Evolutionary conservation across 805 yeast genomes (phyloP).

Genomic region (Kurtzmaniella fragi): DNA sequence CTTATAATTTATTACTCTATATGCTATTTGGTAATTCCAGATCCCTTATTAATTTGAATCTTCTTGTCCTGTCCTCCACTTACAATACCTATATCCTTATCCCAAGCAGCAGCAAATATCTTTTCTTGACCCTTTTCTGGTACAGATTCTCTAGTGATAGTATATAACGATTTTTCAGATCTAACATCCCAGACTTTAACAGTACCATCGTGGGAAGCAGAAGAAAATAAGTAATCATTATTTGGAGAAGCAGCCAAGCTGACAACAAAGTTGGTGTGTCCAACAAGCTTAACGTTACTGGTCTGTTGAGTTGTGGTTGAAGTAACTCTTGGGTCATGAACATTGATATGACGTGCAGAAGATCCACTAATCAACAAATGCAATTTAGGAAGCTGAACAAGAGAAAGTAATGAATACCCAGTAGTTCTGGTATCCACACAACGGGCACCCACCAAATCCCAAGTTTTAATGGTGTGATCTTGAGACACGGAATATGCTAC

Average conservation of each 20-base stretch:
- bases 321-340: conserved; percentile 84
- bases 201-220: conserved; percentile 96
- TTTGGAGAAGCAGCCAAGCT: conserved; percentile 69
- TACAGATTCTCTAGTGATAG: conserved; percentile 67
- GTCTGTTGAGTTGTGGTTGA: conserved; percentile 56
- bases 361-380: conserved; percentile 89
- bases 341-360: conserved; percentile 92
- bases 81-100: conserved; percentile 68
- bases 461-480: conserved; percentile 91
- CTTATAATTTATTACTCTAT: too few relatives aligned
- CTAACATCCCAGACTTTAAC: conserved; percentile 95
- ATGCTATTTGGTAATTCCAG: conserved; percentile 17
- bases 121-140: conserved; percentile 47
- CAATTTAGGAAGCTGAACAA: conserved; percentile 60
- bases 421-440: conserved; percentile 87
- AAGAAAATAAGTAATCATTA: conserved; percentile 75
- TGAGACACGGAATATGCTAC: conserved; percentile 94
- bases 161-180: conserved; percentile 75
- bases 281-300: conserved; percentile 56
- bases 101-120: conserved; percentile 88
- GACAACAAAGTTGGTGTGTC: conserved; percentile 90
- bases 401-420: conserved; percentile 75
- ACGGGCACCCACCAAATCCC: conserved; percentile 88
- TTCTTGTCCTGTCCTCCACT: conserved; percentile 95
- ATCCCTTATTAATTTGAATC: conserved; percentile 68